phyloP scores from a whole-genome alignment of 257 asterid species.

The Lantana camara region DNA sequence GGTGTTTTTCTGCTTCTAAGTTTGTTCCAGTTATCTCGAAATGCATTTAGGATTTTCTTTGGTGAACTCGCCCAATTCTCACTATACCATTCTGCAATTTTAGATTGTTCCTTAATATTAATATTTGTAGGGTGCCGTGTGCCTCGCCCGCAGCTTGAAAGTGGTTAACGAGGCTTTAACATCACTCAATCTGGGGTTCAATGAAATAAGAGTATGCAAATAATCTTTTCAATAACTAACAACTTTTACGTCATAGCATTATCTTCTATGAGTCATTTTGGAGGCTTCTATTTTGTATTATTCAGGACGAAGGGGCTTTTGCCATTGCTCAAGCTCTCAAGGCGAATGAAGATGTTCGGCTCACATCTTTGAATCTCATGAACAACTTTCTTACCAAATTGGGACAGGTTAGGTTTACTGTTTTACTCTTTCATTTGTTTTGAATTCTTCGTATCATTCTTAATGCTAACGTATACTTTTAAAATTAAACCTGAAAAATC shows the following conservation, averaged over 20 bases:
- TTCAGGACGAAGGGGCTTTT: conserved; percentile 92
- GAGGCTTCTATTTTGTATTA: conserved; percentile 1
- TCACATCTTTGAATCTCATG: conserved; percentile 72
- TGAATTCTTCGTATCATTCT: not conserved
- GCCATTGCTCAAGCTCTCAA: conserved; percentile 94
- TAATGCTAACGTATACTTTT: not conserved
- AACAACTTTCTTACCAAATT: conserved; percentile 90
- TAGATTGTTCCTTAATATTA: not conserved
- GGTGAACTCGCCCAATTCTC: too few relatives aligned
- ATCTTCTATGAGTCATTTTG: conserved; percentile 10
- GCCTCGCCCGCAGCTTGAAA: conserved; percentile 91
- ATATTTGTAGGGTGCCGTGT: conserved; percentile 71
- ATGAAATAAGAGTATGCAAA: conserved; percentile 81
- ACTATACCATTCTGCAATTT: too few relatives aligned
- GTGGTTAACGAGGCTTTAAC: conserved; percentile 86
- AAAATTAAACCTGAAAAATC: conserved; percentile 23
- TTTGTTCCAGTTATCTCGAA: too few relatives aligned
- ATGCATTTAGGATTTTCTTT: too few relatives aligned
- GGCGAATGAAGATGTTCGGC: conserved; percentile 88
- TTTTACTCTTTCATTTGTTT: not conserved
- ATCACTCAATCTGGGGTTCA: conserved; percentile 88
- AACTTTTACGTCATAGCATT: not conserved
- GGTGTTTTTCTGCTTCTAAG: too few relatives aligned
- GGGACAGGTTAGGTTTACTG: conserved; percentile 69
- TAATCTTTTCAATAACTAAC: not conserved